These are phyloP conservation scores for Boletus rufocinnamomeus DNA, from an alignment of 768 basidiomycete genomes.

Conservation along the genomic window DNA sequence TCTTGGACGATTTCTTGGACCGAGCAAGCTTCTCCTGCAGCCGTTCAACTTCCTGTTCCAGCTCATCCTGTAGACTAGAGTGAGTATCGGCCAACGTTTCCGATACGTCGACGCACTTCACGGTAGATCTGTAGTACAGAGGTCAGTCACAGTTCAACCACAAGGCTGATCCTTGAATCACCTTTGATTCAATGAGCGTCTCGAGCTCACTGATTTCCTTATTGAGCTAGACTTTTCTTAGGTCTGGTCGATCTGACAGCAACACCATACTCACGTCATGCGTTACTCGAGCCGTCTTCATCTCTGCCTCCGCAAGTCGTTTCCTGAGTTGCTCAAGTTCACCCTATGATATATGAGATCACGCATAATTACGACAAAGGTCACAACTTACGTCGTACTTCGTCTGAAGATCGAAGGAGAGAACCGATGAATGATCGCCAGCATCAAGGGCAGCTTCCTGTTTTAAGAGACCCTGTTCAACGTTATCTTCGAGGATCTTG, in stretches of 20 bases:
- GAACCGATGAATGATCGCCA: conserved; percentile 18
- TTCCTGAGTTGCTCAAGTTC: conserved; percentile 74
- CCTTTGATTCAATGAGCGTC: conserved; percentile 92
- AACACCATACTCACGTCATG: conserved; percentile 57
- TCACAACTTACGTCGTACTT: conserved; percentile 52
- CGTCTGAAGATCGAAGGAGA: conserved; percentile 39
- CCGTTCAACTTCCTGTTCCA: conserved; percentile 81
- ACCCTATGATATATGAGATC: conserved; percentile 37
- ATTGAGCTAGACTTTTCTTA: conserved; percentile 57
- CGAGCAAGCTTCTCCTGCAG: conserved; percentile 70
- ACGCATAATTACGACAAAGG: neutral
- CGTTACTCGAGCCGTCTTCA: conserved; percentile 68
- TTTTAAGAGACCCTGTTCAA: conserved; percentile 58
- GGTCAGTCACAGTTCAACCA: conserved; percentile 6
- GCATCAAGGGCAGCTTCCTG: conserved; percentile 47
- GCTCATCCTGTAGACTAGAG: conserved; percentile 61
- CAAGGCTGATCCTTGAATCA: conserved; percentile 29
- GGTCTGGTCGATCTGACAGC: neutral
- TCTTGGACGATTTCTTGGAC: conserved; percentile 56
- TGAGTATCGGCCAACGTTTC: conserved; percentile 12
- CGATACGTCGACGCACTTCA: conserved; percentile 49
- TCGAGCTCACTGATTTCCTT: conserved; percentile 94
- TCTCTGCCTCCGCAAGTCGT: conserved; percentile 66
- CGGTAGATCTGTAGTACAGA: conserved; percentile 67
- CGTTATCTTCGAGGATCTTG: conserved; percentile 71